Base-by-base conservation (phyloP, 2,329 filamentous ascomycete genomes). In the Rhinocladiella similis region DNA sequence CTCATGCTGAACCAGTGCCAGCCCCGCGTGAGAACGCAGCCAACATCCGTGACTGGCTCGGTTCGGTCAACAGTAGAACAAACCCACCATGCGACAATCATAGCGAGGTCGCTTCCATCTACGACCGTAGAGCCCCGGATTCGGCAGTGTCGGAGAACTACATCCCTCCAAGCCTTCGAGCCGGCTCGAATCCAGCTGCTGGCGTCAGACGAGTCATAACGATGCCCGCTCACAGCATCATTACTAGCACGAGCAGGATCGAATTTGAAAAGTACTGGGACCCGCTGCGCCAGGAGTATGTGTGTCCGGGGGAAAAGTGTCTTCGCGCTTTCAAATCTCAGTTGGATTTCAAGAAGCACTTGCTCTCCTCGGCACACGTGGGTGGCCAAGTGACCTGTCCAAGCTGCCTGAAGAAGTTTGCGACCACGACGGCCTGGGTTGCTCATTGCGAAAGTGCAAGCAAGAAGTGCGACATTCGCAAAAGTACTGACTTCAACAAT, bases 391-490 rank as follows among this genome's bases (percentile, higher is more conserved):
- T 64, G 47, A 72, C 71, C 36, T 78, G 75, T 53, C 71, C 74
- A 5, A 63, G 65, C 14, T 78, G 75, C 43, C 61, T 69, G 47
- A 72, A 70, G 36, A 46, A 62, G 22, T 78, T 76, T 66, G 70
- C 70, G 22, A 69, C 66, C 10, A 69, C 67, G 0, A 58, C 71
- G 0, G 73, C 73, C 0, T 65, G 77, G 3, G 65, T 76, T n/a
- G 69, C 71, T 0, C 76, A 78, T 54, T 70, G 69, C 53, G 75
- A 77, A 59, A 69, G 69, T 1, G 62, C 65, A 2, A 72, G 62
- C 12, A 65, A 63, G 22, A 68, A 68, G 18, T 77, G 75, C 63
- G 61, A 64, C 6, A 67, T 76, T 36, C 68, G 64, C 27, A 59
- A 68, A 1, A 65, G 62, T 18, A 43, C 53, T 2, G 60, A 66